These are phyloP conservation scores for Neoboletus subvelutipes DNA, from an alignment of 768 basidiomycete species.

Conservation along the genomic window DNA sequence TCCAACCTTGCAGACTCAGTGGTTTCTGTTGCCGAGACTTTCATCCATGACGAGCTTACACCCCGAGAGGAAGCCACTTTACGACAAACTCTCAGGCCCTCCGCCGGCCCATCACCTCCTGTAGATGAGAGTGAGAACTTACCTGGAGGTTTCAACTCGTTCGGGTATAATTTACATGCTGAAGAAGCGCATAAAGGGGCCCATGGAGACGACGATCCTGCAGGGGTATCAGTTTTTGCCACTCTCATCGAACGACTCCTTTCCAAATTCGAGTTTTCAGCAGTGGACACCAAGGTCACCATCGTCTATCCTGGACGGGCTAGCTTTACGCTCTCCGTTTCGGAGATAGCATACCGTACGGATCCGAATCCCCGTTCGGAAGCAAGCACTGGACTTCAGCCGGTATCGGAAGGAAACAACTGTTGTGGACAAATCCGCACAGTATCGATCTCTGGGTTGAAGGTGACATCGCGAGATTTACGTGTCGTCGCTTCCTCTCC, in stretches of 20 bases:
- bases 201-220: constrained; percentile 55
- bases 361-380: constrained; percentile 15
- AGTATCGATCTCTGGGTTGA: constrained; percentile 56
- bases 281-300: constrained; percentile 63
- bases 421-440: constrained; percentile 40
- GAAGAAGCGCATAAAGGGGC: constrained; percentile 37
- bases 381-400: constrained; percentile 28
- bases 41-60: constrained; percentile 80
- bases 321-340: constrained; percentile 57
- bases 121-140: constrained; percentile 44
- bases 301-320: constrained; percentile 64
- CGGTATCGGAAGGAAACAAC: constrained; percentile 14
- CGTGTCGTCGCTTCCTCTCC: constrained; percentile 20
- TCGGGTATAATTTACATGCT: constrained; percentile 30
- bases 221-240: constrained; percentile 79
- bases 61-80: constrained; percentile 69
- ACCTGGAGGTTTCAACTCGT: constrained; percentile 70
- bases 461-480: constrained; percentile 51
- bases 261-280: constrained; percentile 76
- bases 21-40: constrained; percentile 81
- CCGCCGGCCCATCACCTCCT: constrained; percentile 29
- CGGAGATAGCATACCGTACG: constrained; percentile 59
- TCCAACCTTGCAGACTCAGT: constrained; percentile 72
- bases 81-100: constrained; percentile 63
- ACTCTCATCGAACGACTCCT: constrained; percentile 77